These are phyloP conservation scores for Marchantia paleacea DNA, from an alignment of 225 moss, liverwort and hornwort genomes.

Conservation along the genomic window DNA sequence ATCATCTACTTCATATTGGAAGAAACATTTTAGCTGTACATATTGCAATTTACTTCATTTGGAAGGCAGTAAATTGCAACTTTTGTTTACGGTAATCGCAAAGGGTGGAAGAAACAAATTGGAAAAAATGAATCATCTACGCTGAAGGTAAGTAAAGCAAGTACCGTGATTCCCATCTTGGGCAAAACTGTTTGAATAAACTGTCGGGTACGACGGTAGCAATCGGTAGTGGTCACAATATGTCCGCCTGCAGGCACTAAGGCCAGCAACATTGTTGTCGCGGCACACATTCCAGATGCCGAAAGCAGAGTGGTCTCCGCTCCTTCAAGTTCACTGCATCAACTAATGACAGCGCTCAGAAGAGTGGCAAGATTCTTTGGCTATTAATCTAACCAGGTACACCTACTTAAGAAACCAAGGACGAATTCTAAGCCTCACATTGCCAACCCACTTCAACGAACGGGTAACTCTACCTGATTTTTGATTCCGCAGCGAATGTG, in stretches of 20 bases:
- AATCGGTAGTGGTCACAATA: conserved; percentile 93
- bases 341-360: background rate
- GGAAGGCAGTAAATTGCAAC: no score
- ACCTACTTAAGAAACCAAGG: background rate
- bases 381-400: background rate
- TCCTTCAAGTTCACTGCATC: conserved; percentile 83
- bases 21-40: no score
- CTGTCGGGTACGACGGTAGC: conserved; percentile 95
- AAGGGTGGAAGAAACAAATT: no score
- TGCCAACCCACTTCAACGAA: background rate
- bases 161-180: conserved; percentile 94
- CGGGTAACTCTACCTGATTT: conserved; percentile 62
- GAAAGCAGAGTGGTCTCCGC: conserved; percentile 89
- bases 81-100: no score
- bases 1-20: no score
- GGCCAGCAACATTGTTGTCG: conserved; percentile 94
- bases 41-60: no score
- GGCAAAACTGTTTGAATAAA: conserved; percentile 99
- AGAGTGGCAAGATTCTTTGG: background rate
- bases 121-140: background rate
- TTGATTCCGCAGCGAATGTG: conserved; percentile 83
- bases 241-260: conserved; percentile 91
- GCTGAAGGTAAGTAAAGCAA: background rate
- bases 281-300: conserved; percentile 96
- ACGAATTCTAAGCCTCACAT: background rate